Evolutionary conservation across 176 grass and related monocot species (phyloP), one percentile per base, ranked within the genome.

Genomic region (Oryza coarctata): DNA sequence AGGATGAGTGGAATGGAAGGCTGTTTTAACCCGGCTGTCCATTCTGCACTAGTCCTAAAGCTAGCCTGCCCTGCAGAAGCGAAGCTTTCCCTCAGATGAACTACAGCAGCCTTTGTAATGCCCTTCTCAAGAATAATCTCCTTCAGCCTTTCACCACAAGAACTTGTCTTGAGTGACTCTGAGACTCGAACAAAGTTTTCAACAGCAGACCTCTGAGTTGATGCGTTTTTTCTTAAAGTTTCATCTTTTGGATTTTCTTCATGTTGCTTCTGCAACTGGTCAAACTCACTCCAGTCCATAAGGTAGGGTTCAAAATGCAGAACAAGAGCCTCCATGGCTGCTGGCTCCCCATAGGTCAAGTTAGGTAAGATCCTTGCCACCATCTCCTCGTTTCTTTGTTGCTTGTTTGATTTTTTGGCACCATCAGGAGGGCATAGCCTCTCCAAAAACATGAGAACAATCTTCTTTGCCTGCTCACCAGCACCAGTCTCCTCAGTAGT

Each of bases 361-460:
- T 98, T 95, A 69, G 95, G 95, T 72, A 98, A 78, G 71, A 98
- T 98, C 87, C 95, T 98, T 40, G 95, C 92, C 40, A 98, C 95
- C 95, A 98, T 98, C 80, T 98, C 95, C 84, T 98, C 90, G 86
- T 98, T 95, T 65, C 95, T 88, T 82, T 93, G 95, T 85, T 98
- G 92, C 85, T 98, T 98, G 70, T 81, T 95, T 75, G 95, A 98
- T 80, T 92, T 98, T 87, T 95, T 98, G 71, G 74, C 79, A 84
- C 84, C 90, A 52, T 88, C 40, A 62, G 83, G 82, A 83, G 93
- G 90, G 43, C 86, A 93, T 84, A 98, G 50, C 67, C 92, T 93
- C 76, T 98, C 92, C 73, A 98, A 83, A 89, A 98, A 95, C 95
- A 98, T 93, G 68, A 98, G 82, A 91, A 98, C 88, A 55, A 98